Percentiles rank a stretch among this genome's conserved stretches.
These are phyloP conservation scores for Aspergillus arachidicola DNA, from an alignment of 2,329 filamentous ascomycete species.

Conservation along the genomic window DNA sequence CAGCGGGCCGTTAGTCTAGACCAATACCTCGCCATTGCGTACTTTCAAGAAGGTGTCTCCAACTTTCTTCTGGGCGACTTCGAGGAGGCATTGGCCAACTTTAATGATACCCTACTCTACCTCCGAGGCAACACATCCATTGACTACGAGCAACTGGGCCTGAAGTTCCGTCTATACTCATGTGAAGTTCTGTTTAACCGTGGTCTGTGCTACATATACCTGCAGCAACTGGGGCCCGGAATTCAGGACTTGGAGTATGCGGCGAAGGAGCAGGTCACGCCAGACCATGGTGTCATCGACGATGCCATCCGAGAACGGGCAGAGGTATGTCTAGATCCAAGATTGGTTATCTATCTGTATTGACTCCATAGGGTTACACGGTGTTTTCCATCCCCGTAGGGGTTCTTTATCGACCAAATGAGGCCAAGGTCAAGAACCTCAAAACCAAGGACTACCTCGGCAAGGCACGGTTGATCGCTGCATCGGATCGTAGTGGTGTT, in stretches of 20 bases:
- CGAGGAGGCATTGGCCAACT: conserved; percentile 94
- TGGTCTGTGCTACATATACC: conserved; percentile 94
- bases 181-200: conserved; percentile 98
- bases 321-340: conserved; percentile 62
- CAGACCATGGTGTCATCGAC: conserved; percentile 96
- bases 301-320: conserved; percentile 93
- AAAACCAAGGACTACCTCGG: conserved; percentile 98
- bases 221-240: conserved; percentile 86
- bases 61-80: conserved; percentile 98
- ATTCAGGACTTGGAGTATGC: conserved; percentile 90
- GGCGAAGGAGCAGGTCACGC: conserved; percentile 92
- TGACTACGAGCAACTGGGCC: conserved; percentile 92
- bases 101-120: conserved; percentile 96
- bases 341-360: neutral
- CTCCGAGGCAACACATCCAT: conserved; percentile 95
- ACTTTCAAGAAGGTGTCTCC: conserved; percentile 97
- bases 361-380: conserved; percentile 74
- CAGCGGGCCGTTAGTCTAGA: conserved; percentile 88
- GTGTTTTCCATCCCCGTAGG: conserved; percentile 98
- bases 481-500: conserved; percentile 76
- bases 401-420: conserved; percentile 91
- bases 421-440: conserved; percentile 96
- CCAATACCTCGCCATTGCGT: conserved; percentile 94
- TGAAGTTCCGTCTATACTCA: conserved; percentile 95
- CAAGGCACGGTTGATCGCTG: conserved; percentile 89